These are phyloP conservation scores for Phaseolus coccineus DNA, from an alignment of 331 rosid species.

Conservation along the genomic window DNA sequence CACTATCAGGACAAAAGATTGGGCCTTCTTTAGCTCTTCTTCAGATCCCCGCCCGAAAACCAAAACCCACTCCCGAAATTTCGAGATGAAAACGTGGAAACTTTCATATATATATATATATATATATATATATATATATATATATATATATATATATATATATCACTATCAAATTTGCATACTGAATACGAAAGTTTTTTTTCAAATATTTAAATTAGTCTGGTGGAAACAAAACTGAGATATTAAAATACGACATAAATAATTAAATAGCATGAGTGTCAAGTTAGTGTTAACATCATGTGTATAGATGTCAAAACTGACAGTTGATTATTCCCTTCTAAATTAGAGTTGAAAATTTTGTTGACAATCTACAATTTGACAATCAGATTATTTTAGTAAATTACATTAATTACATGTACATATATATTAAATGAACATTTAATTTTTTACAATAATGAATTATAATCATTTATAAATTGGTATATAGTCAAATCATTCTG, in stretches of 20 bases:
- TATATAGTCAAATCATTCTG: neutral
- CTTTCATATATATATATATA: neutral
- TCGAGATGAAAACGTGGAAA: neutral
- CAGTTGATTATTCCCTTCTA: neutral
- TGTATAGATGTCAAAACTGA: neutral
- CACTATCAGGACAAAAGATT: neutral
- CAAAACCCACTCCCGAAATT: neutral
- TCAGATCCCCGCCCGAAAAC: neutral
- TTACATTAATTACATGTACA: neutral
- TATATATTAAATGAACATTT: neutral
- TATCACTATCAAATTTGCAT: neutral
- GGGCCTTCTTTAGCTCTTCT: neutral
- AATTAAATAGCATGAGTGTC: neutral
- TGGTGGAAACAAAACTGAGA: constrained; percentile 16
- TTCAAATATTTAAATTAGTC: neutral
- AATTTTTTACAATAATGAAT: neutral
- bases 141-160: too few species aligned
- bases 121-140: too few species aligned
- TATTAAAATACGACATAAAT: neutral
- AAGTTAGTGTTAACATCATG: neutral
- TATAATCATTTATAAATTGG: neutral
- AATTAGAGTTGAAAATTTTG: neutral
- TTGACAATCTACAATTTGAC: neutral
- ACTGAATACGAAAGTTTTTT: neutral
- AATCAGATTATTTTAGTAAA: neutral